Percentiles rank a stretch among this genome's conserved stretches.
Evolutionary conservation across 257 asterid genomes (phyloP).

Genomic region (Agastache rugosa): DNA sequence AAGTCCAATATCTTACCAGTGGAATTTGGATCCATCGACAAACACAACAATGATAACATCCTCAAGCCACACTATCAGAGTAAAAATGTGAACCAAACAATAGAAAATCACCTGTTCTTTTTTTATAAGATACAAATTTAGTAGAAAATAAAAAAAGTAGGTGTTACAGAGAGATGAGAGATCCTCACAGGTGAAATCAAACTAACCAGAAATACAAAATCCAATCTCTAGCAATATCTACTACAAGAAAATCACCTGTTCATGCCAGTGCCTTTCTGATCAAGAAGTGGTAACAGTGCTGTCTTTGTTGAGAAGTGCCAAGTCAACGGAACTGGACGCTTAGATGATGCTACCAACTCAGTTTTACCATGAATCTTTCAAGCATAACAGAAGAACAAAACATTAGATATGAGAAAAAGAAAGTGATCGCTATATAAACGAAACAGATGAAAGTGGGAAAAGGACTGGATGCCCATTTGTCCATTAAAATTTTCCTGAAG

Average conservation of each 20-base stretch:
- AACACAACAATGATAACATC: slow-evolving; percentile 6
- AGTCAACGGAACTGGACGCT: slow-evolving; percentile 96
- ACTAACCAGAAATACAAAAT: slow-evolving; percentile 1
- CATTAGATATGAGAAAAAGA: slow-evolving; percentile 24
- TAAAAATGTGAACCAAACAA: slow-evolving; percentile 16
- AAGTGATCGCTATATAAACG: slow-evolving; percentile 2
- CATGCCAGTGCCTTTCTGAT: slow-evolving; percentile 93
- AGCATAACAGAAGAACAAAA: slow-evolving; percentile 41
- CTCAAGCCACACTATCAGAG: slow-evolving; percentile 24
- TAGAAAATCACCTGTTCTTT: slow-evolving; percentile 70
- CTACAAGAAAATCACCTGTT: slow-evolving; percentile 67
- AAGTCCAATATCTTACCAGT: slow-evolving; percentile 14
- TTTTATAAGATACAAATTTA: background rate
- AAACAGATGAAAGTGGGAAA: slow-evolving; percentile 17
- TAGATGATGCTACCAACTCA: slow-evolving; percentile 88
- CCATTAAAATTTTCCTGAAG: background rate
- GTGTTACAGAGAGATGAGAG: background rate
- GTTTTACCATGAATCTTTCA: slow-evolving; percentile 95
- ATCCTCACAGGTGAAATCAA: background rate
- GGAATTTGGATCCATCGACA: slow-evolving; percentile 21
- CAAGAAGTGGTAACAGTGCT: slow-evolving; percentile 80
- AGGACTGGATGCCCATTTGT: slow-evolving; percentile 16
- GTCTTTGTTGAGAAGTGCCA: slow-evolving; percentile 95
- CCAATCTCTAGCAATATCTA: slow-evolving; percentile 4
- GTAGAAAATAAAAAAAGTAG: background rate